Percentiles rank a stretch among this genome's conserved stretches.
phyloP scores from a whole-genome alignment of 192 early-diverging fungal species.

The Coemansia sp. region DNA sequence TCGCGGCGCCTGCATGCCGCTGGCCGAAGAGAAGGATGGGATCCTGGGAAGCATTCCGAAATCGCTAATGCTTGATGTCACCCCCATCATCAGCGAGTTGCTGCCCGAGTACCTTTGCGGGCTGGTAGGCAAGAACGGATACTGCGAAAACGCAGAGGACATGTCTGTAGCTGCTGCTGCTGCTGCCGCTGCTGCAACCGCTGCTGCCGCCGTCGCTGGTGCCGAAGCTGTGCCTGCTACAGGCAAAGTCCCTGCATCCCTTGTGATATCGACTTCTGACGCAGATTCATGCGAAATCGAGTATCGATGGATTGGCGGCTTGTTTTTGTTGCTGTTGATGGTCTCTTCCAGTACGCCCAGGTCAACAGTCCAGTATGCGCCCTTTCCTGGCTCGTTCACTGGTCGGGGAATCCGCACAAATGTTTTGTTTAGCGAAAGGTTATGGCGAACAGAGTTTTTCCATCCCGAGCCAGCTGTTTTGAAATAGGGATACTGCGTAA shows the following conservation, averaged over 20 bases:
- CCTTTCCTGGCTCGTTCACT: slow-evolving; percentile 84
- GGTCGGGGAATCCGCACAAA: slow-evolving; percentile 79
- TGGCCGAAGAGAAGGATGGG: not conserved
- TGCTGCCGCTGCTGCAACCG: not conserved
- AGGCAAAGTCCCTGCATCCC: not conserved
- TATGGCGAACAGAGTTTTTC: slow-evolving; percentile 91
- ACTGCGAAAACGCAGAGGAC: not conserved
- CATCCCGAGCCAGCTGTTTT: slow-evolving; percentile 69
- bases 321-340: slow-evolving; percentile 15
- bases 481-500: slow-evolving; percentile 77
- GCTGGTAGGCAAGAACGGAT: not conserved
- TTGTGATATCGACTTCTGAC: not conserved
- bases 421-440: slow-evolving; percentile 78
- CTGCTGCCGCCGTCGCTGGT: not conserved
- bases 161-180: not conserved
- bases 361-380: slow-evolving; percentile 81
- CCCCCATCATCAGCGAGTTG: slow-evolving; percentile 25
- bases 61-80: slow-evolving; percentile 50
- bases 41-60: slow-evolving; percentile 19
- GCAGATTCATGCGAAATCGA: slow-evolving; percentile 16
- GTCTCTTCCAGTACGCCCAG: slow-evolving; percentile 44
- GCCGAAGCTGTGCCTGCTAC: not conserved
- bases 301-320: slow-evolving; percentile 25
- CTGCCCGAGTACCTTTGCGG: slow-evolving; percentile 5
- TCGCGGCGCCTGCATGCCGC: slow-evolving; percentile 16